Conservation (phyloP, 208 protist genomes). For the Perkinsela sp. region DNA sequence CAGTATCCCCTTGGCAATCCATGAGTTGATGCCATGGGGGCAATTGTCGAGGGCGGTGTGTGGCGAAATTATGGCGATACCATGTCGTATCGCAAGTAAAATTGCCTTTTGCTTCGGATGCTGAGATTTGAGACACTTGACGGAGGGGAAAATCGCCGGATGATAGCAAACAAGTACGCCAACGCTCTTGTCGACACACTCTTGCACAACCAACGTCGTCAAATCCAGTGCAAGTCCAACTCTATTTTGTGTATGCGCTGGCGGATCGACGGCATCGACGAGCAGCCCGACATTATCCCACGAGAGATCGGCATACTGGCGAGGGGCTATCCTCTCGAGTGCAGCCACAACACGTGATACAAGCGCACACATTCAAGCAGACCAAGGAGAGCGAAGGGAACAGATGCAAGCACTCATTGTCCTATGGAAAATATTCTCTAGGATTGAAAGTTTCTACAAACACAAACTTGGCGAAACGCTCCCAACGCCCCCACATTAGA, state of each 20-base stretch:
- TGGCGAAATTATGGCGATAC: slow-evolving; percentile 65
- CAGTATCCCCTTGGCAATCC: slow-evolving; percentile 23
- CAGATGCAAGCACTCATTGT: no score
- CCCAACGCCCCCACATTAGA: no score
- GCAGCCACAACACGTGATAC: slow-evolving; percentile 5
- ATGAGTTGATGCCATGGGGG: slow-evolving; percentile 63
- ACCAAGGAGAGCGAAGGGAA: no score
- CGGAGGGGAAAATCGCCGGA: slow-evolving; percentile 39
- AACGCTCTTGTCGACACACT: slow-evolving; percentile 23
- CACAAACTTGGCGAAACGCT: no score
- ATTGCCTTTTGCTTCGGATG: slow-evolving; percentile 33
- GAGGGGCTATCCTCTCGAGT: slow-evolving; percentile 47
- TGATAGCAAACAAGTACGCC: slow-evolving; percentile 67
- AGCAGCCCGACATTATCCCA: slow-evolving; percentile 78
- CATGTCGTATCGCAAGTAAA: slow-evolving; percentile 18
- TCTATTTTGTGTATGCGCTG: slow-evolving; percentile 11
- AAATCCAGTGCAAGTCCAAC: slow-evolving; percentile 67
- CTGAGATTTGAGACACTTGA: slow-evolving; percentile 36
- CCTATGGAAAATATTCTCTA: no score
- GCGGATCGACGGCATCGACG: slow-evolving; percentile 21
- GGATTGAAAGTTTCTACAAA: no score
- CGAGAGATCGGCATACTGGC: slow-evolving; percentile 41
- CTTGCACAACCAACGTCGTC: slow-evolving; percentile 48
- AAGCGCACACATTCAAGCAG: neutral
- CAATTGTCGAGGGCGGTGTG: slow-evolving; percentile 59